phyloP scores from a whole-genome alignment of 371 early-diverging fungal genomes.

The Synchytrium microbalum region DNA sequence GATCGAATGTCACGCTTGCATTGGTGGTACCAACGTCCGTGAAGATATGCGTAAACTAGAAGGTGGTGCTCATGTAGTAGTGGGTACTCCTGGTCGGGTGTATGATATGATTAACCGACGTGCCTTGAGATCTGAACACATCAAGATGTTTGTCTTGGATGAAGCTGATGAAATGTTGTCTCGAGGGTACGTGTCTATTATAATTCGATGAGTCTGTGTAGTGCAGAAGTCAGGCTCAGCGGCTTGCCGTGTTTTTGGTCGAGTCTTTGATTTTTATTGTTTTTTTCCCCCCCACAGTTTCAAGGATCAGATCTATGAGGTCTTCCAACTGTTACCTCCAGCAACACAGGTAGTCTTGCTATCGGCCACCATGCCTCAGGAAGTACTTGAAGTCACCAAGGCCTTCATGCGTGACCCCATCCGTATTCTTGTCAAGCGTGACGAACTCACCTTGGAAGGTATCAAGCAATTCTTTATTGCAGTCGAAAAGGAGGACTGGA shows the following conservation, averaged over 20 bases:
- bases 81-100: constrained; percentile 94
- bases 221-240: no score
- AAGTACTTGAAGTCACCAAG: constrained; percentile 84
- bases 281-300: constrained; percentile 42
- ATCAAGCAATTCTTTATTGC: constrained; percentile 90
- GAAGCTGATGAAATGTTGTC: constrained; percentile 97
- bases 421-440: constrained; percentile 91
- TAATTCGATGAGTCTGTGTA: no score
- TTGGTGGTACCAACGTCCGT: constrained; percentile 83
- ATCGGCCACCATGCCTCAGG: constrained; percentile 88
- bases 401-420: constrained; percentile 90
- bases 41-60: constrained; percentile 68
- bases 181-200: constrained; percentile 37
- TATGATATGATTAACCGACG: constrained; percentile 87
- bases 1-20: constrained; percentile 71
- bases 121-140: constrained; percentile 61
- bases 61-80: constrained; percentile 70
- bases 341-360: constrained; percentile 81
- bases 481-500: constrained; percentile 87
- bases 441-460: constrained; percentile 93
- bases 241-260: no score
- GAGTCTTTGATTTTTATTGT: neutral
- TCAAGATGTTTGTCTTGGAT: constrained; percentile 92
- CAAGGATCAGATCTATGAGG: constrained; percentile 89
- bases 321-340: constrained; percentile 74